A percentile compares a stretch with the other conserved stretches of the same genome.
These are phyloP conservation scores for Epichloe sibirici DNA, from an alignment of 2,329 filamentous ascomycete species.

Conservation along the genomic window DNA sequence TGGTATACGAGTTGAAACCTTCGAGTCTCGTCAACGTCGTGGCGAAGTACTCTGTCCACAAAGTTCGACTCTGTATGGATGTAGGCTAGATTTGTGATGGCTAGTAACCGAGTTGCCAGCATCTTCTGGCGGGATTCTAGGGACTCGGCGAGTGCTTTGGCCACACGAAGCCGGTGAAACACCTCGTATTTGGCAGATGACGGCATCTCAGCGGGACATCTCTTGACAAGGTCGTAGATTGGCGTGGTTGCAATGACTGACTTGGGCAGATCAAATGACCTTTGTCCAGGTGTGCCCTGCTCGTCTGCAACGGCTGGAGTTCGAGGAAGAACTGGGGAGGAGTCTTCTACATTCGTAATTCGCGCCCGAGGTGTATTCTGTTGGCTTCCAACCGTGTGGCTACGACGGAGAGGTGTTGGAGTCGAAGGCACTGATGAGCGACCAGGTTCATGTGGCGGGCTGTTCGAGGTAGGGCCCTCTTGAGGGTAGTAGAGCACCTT, in stretches of 20 bases:
- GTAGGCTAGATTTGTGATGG: constrained; percentile 83
- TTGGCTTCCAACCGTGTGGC: constrained; percentile 39
- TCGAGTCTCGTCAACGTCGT: constrained; percentile 81
- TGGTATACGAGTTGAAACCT: constrained; percentile 85
- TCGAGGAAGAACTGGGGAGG: constrained; percentile 37
- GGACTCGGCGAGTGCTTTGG: constrained; percentile 64
- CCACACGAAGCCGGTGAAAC: constrained; percentile 68
- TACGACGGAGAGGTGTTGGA: constrained; percentile 64
- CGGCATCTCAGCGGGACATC: constrained; percentile 53
- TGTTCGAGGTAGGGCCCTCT: constrained; percentile 15
- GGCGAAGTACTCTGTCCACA: constrained; percentile 70
- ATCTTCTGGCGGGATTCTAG: constrained; percentile 58
- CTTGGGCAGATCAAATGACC: constrained; percentile 53
- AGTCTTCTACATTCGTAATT: constrained; percentile 23
- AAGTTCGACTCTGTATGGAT: constrained; percentile 77
- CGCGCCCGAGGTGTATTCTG: constrained; percentile 31
- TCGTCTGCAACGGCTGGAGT: constrained; percentile 27
- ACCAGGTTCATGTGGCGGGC: constrained; percentile 13
- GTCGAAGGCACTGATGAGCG: constrained; percentile 47
- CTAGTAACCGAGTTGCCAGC: constrained; percentile 69
- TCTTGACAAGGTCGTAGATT: constrained; percentile 44
- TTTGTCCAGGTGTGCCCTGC: constrained; percentile 30
- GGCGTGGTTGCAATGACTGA: constrained; percentile 38
- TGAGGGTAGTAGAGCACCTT: constrained; percentile 66
- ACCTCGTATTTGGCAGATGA: constrained; percentile 68